A percentile compares a stretch with the other conserved stretches of the same genome.
Evolutionary conservation across 345 rosid genomes (phyloP).

Genomic region (Isatis tinctoria): DNA sequence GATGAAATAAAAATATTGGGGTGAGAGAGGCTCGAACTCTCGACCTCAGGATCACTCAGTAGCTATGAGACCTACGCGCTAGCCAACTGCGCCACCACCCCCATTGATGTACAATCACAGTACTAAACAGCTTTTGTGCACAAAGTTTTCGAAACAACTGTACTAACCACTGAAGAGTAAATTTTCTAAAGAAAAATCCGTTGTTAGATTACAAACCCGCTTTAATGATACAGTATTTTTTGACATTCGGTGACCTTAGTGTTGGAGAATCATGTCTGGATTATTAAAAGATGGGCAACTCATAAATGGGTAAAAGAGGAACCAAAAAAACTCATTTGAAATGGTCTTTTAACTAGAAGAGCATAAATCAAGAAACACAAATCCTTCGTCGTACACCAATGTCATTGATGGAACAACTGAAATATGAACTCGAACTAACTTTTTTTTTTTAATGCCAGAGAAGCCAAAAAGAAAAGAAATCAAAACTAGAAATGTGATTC

Average conservation of each 20-base stretch:
- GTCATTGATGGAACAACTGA: neutral
- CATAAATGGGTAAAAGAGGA: neutral
- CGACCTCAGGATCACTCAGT: conserved; percentile 87
- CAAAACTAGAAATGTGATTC: conserved; percentile 10
- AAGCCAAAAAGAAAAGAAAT: neutral
- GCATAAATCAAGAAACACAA: neutral
- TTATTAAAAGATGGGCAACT: neutral
- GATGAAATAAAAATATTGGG: conserved; percentile 42
- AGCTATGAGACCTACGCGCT: conserved; percentile 87
- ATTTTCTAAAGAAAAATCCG: no score
- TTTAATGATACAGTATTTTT: no score
- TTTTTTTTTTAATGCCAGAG: neutral
- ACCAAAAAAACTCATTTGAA: no score
- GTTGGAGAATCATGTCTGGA: neutral
- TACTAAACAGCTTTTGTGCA: no score
- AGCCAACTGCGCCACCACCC: conserved; percentile 99
- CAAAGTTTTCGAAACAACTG: no score
- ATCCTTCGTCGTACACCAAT: neutral
- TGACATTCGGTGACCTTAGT: no score
- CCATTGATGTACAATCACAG: no score
- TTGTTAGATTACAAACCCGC: no score
- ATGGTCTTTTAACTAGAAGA: neutral
- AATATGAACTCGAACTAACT: conserved; percentile 3
- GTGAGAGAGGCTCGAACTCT: conserved; percentile 96
- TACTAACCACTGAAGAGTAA: no score